Base-by-base conservation (phyloP, 2,329 filamentous ascomycete species). In the Chrysoporthe deuterocubensis region DNA sequence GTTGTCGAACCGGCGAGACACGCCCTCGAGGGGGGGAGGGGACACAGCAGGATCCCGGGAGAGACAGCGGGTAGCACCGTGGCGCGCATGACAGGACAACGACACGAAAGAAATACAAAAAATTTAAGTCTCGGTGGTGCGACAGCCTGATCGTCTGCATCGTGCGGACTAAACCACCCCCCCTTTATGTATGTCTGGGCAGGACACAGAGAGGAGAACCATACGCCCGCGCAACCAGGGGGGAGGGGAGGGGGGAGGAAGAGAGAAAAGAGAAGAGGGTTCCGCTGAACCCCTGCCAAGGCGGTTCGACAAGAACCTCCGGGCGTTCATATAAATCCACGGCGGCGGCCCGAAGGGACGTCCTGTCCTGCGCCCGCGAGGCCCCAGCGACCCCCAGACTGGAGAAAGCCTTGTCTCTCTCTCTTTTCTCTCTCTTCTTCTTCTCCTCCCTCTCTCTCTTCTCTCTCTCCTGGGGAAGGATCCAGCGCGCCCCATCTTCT, bases 51-150 rank as follows among this genome's bases (percentile, higher is more conserved):
- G n/a, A n/a, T n/a, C n/a, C n/a, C 26, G 1, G 26, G 26, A 2
- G 26, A 26, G 26, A 26, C 26, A 57, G 56, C 58, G 44, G 62
- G 68, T 69, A 48, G 65, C 56, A 67, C 68, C 62, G 65, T 67
- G 57, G 50, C 62, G 64, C 66, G 68, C 62, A 67, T 60, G 44
- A 64, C 34, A 66, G 61, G 50, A 56, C 26, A 1, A 26, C 26
- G 26, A 26, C 26, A 26, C 26, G 26, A 26, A 26, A 26, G 26
- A 26, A 26, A 26, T 26, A 26, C 26, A 26, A 26, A 1, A 26
- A 26, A 26, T 26, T 26, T 26, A 67, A 67, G 52, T 62, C 62
- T 59, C 60, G 58, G 48, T 60, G 68, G 48, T 52, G 40, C 59
- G 54, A 60, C 21, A 40, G 44, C 54, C 64, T 26, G 26, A 46